Percentiles rank a stretch among this genome's conserved stretches.
phyloP scores from a whole-genome alignment of 75 land plant genomes.

The Pinus taeda region DNA sequence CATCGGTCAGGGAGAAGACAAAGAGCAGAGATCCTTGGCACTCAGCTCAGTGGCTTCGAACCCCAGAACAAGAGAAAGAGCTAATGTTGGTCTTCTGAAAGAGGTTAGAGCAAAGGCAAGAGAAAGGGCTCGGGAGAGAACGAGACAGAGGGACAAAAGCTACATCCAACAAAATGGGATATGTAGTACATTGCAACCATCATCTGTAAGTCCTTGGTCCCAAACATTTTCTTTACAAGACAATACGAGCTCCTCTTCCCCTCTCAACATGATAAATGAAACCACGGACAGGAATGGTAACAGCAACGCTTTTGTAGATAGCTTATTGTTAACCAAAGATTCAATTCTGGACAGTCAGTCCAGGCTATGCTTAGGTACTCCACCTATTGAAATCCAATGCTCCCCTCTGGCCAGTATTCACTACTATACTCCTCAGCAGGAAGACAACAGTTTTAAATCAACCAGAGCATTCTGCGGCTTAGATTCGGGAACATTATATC shows the following conservation, averaged over 20 bases:
- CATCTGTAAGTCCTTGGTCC: background rate
- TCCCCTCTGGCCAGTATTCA: background rate
- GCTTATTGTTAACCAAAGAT: background rate
- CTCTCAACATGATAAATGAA: background rate
- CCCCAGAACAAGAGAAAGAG: background rate
- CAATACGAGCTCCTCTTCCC: background rate
- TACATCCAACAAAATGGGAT: background rate
- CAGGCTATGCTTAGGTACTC: background rate
- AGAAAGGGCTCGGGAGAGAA: constrained; percentile 8
- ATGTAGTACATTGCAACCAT: background rate
- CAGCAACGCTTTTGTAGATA: background rate
- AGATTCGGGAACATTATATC: background rate
- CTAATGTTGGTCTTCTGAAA: constrained; percentile 4
- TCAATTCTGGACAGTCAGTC: background rate
- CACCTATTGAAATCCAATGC: background rate
- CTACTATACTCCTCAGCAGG: background rate
- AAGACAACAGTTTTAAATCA: background rate
- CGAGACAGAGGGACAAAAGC: constrained; percentile 6
- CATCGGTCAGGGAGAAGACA: background rate
- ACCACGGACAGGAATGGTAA: background rate
- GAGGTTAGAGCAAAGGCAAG: constrained; percentile 9
- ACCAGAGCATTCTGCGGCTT: background rate
- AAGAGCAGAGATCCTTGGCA: background rate
- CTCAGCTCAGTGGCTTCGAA: constrained; percentile 2
- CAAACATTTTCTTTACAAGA: background rate